phyloP scores from a whole-genome alignment of 2,329 filamentous ascomycete genomes.

The Penicillium sp. region DNA sequence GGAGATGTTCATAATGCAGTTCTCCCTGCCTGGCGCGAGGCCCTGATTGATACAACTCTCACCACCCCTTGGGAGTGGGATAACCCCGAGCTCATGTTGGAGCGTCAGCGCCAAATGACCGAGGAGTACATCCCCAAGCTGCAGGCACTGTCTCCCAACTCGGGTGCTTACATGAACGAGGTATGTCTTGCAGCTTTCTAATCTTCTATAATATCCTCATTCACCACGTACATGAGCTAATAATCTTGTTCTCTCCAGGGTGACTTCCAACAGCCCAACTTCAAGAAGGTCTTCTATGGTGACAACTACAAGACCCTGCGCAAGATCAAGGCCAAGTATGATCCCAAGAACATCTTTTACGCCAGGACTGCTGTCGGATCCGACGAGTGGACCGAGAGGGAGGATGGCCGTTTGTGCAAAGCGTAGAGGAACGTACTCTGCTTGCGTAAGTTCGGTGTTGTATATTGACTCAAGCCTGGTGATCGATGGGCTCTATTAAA shows the following conservation, averaged over 20 bases:
- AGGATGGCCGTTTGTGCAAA: slow-evolving; percentile 3
- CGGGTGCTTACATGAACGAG: slow-evolving; percentile 26
- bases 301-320: slow-evolving; percentile 36
- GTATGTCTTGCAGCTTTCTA: too few relatives aligned
- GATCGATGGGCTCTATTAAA: not conserved
- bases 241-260: slow-evolving; percentile 13
- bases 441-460: not conserved
- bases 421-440: not conserved
- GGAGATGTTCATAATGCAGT: slow-evolving; percentile 47
- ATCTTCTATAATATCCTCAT: too few relatives aligned
- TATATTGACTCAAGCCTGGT: not conserved
- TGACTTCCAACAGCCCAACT: slow-evolving; percentile 38
- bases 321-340: slow-evolving; percentile 41
- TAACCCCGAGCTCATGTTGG: slow-evolving; percentile 35
- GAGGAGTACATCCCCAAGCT: slow-evolving; percentile 40
- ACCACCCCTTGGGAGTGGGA: slow-evolving; percentile 41
- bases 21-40: slow-evolving; percentile 43
- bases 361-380: slow-evolving; percentile 15
- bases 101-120: slow-evolving; percentile 40
- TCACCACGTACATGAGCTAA: not conserved
- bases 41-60: slow-evolving; percentile 43
- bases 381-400: slow-evolving; percentile 2
- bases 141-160: slow-evolving; percentile 37
- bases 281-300: slow-evolving; percentile 40
- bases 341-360: slow-evolving; percentile 38